Evolutionary conservation across 345 rosid species (phyloP).

Genomic region (Syzygium jambos): DNA sequence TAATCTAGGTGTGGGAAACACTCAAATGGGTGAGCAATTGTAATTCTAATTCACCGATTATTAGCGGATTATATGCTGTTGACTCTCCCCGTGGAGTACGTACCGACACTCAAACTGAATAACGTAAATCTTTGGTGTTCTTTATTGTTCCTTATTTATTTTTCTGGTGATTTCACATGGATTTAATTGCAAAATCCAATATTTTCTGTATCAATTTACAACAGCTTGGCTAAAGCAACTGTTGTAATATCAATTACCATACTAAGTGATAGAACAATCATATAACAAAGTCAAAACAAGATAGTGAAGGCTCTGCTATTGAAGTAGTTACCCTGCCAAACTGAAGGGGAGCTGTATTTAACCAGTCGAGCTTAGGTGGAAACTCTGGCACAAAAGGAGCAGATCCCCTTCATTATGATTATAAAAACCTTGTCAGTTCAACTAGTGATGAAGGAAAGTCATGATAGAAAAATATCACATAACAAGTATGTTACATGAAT

Average conservation of each 20-base stretch:
- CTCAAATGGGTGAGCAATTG: not conserved
- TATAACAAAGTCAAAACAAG: not conserved
- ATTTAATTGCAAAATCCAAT: not conserved
- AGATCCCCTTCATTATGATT: constrained; percentile 27
- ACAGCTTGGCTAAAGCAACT: not conserved
- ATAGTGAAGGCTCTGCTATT: not conserved
- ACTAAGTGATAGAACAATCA: not conserved
- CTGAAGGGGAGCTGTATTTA: constrained; percentile 84
- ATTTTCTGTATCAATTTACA: not conserved
- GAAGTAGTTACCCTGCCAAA: constrained; percentile 52
- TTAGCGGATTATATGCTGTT: not conserved
- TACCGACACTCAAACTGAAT: not conserved
- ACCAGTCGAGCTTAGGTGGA: constrained; percentile 84
- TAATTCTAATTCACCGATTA: not conserved
- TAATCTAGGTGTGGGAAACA: not conserved
- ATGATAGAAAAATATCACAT: not conserved
- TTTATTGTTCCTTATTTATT: not conserved
- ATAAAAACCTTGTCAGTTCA: not conserved
- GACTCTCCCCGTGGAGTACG: not conserved
- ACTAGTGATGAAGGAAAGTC: not conserved
- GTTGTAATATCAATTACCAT: not conserved
- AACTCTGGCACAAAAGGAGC: constrained; percentile 75
- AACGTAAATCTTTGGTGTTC: not conserved
- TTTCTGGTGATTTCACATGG: not conserved
- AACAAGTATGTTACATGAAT: not conserved